These are phyloP conservation scores for Penicillium samsonianum DNA, from an alignment of 495 filamentous ascomycete genomes.

Conservation along the genomic window DNA sequence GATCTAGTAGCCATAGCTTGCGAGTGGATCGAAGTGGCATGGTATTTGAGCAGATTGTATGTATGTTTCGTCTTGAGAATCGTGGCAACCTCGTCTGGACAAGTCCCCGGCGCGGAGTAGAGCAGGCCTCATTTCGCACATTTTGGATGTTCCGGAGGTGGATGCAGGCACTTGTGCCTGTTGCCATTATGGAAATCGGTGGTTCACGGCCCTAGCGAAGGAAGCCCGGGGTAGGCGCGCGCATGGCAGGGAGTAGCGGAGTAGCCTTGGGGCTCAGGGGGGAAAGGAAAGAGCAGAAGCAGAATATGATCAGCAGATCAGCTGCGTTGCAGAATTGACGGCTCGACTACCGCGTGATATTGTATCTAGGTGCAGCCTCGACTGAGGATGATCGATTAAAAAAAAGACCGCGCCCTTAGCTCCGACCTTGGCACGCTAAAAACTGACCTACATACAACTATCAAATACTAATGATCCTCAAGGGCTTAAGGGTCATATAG, in stretches of 20 bases:
- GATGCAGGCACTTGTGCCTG: too few species aligned
- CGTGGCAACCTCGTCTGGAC: neutral
- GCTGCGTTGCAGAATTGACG: too few species aligned
- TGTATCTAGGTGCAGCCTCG: neutral
- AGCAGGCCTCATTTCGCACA: too few species aligned
- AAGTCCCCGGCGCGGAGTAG: neutral
- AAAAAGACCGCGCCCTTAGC: neutral
- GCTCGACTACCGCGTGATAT: neutral
- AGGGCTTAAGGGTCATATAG: neutral
- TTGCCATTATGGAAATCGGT: too few species aligned
- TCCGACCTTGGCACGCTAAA: neutral
- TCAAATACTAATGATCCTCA: neutral
- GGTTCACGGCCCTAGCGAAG: too few species aligned
- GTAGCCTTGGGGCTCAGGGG: neutral
- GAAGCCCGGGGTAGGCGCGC: too few species aligned
- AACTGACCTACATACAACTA: neutral
- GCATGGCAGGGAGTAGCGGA: too few species aligned
- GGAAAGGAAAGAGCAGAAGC: neutral
- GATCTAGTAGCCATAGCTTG: neutral
- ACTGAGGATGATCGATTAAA: neutral
- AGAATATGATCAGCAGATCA: neutral
- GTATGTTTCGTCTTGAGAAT: constrained; percentile 1
- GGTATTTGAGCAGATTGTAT: constrained; percentile 6
- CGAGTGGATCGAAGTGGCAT: neutral
- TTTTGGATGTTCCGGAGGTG: too few species aligned